Evolutionary conservation across 148 eudicot species (phyloP).

Genomic region (Rhododendron ovatum): DNA sequence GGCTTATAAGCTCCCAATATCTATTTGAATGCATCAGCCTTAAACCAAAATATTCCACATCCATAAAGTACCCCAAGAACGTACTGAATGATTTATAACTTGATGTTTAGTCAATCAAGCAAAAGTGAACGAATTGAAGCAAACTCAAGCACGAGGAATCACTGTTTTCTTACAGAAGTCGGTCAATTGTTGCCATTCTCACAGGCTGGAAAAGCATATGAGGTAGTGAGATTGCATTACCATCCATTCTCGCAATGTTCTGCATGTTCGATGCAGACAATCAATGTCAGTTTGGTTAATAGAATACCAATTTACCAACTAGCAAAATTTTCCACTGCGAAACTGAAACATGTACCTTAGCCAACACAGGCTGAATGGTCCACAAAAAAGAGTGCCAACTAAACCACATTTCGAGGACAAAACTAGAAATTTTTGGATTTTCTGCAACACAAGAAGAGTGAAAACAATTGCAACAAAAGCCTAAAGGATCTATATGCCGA

Average conservation of each 20-base stretch:
- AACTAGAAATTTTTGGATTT: conserved; percentile 41
- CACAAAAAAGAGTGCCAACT: conserved; percentile 90
- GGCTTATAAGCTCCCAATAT: background rate
- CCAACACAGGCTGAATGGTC: conserved; percentile 33
- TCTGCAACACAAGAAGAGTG: conserved; percentile 37
- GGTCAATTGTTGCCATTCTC: conserved; percentile 37
- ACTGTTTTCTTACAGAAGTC: conserved; percentile 40
- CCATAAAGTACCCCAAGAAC: background rate
- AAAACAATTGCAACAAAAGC: background rate
- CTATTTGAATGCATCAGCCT: background rate
- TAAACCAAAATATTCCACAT: background rate
- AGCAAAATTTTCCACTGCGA: background rate
- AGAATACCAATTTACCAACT: background rate
- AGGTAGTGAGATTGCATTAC: conserved; percentile 34
- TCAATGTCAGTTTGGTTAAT: no score
- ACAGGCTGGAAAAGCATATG: conserved; percentile 57
- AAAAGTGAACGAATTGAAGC: background rate
- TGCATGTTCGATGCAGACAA: conserved; percentile 15
- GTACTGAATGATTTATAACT: background rate
- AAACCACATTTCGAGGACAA: conserved; percentile 78
- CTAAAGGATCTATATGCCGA: background rate
- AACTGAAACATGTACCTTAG: conserved; percentile 33
- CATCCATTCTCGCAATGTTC: conserved; percentile 31
- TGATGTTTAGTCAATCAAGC: background rate
- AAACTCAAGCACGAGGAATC: background rate